Conservation (phyloP, 2,329 filamentous ascomycete genomes). For the Aureobasidium subglaciale region DNA sequence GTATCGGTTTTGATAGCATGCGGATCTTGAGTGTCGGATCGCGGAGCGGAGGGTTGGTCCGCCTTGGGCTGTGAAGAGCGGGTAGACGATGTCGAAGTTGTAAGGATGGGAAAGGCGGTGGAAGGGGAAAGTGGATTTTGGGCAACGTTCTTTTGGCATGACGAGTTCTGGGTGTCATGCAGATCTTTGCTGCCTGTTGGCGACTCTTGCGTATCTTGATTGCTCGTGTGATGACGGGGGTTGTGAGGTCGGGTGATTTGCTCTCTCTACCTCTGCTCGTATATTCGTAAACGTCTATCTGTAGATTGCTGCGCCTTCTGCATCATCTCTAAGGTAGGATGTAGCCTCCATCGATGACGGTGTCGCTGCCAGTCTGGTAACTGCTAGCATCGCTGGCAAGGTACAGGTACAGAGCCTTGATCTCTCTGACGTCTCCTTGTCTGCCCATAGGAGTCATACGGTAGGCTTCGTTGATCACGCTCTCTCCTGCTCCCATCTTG, state of each 20-base stretch:
- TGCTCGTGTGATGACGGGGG: not conserved
- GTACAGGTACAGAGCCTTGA: slow-evolving; percentile 29
- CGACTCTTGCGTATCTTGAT: too few relatives aligned
- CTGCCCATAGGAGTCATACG: slow-evolving; percentile 45
- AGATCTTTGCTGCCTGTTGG: not conserved
- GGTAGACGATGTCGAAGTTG: not conserved
- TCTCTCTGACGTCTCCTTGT: slow-evolving; percentile 27
- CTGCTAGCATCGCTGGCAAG: slow-evolving; percentile 28
- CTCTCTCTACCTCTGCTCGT: not conserved
- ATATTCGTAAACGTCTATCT: not conserved
- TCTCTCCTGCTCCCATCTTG: slow-evolving; percentile 44
- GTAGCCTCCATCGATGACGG: slow-evolving; percentile 30
- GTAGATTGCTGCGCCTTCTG: not conserved
- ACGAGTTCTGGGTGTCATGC: not conserved
- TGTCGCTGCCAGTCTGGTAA: slow-evolving; percentile 29
- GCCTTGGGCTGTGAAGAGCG: not conserved
- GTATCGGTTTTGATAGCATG: not conserved
- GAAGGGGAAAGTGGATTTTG: not conserved
- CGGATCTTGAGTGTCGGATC: not conserved
- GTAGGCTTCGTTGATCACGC: slow-evolving; percentile 40
- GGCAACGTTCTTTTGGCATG: not conserved
- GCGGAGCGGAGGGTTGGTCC: not conserved
- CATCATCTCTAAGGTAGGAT: slow-evolving; percentile 25
- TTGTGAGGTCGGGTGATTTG: not conserved
- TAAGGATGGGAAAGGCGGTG: not conserved